Conservation (phyloP, 2,329 filamentous ascomycete genomes). For the Calonectria pseudoturangicola region DNA sequence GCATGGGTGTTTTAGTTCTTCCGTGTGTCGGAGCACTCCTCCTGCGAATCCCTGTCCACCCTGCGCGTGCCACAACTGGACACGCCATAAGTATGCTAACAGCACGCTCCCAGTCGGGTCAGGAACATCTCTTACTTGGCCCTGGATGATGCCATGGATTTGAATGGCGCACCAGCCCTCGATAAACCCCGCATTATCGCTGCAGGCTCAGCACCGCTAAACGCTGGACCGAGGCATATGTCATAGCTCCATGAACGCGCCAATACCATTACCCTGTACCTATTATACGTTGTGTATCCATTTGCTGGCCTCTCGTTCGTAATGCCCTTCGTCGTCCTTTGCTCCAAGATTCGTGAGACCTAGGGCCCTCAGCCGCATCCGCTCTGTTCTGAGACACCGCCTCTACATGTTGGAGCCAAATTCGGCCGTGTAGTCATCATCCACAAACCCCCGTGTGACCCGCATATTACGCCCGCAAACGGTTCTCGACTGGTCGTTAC, state of each 20-base stretch:
- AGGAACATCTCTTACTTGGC: not conserved
- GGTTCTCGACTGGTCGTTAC: constrained; percentile 23
- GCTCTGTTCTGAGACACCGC: not conserved
- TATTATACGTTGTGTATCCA: not conserved
- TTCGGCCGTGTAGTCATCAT: constrained; percentile 7
- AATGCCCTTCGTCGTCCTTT: not conserved
- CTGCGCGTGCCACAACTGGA: constrained; percentile 9
- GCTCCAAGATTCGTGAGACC: not conserved
- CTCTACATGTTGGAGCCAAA: not conserved
- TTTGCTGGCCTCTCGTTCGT: not conserved
- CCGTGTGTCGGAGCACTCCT: constrained; percentile 37
- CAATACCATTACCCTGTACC: not conserved
- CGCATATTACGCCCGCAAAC: constrained; percentile 34
- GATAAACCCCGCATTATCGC: constrained; percentile 5
- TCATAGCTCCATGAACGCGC: not conserved
- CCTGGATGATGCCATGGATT: not conserved
- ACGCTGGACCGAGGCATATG: not conserved
- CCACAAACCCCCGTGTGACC: constrained; percentile 20
- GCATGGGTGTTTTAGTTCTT: constrained; percentile 31
- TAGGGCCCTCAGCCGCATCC: not conserved
- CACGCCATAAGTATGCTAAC: constrained; percentile 28
- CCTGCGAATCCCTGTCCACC: constrained; percentile 20
- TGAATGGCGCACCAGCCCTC: not conserved
- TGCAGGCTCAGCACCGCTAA: not conserved
- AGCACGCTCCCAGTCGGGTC: constrained; percentile 13